These are phyloP conservation scores for Silene conica DNA, from an alignment of 148 eudicot genomes.

Conservation along the genomic window DNA sequence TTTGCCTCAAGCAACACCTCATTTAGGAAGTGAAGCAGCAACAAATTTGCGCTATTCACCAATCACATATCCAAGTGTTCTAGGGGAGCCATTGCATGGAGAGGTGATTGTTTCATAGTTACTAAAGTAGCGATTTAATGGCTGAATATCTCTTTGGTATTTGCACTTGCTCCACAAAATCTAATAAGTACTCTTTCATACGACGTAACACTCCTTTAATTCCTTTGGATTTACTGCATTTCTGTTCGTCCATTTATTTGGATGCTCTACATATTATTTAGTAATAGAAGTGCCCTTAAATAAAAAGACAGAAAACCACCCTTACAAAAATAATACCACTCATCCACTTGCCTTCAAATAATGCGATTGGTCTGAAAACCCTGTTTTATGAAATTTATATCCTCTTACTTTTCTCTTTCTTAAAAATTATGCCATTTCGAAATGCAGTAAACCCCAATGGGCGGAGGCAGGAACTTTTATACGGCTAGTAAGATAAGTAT, in stretches of 20 bases:
- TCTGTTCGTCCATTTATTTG: background rate
- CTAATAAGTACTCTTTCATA: background rate
- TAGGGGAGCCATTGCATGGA: conserved; percentile 97
- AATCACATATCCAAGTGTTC: conserved; percentile 96
- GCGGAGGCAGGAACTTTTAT: too few species aligned
- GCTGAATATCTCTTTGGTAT: background rate
- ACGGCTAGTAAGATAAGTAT: too few species aligned
- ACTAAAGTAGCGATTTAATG: background rate
- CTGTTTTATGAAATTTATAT: background rate
- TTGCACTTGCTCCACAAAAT: background rate
- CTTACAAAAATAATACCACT: background rate
- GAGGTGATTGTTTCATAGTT: conserved; percentile 53
- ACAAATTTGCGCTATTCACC: conserved; percentile 80
- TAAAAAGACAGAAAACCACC: background rate
- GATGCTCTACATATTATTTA: background rate
- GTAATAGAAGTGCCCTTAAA: background rate
- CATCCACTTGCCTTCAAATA: too few species aligned
- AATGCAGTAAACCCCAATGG: too few species aligned
- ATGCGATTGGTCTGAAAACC: background rate
- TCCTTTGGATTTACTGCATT: background rate
- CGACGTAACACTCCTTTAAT: background rate
- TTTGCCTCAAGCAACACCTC: conserved; percentile 63
- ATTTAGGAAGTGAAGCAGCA: conserved; percentile 57
- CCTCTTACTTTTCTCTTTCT: too few species aligned
- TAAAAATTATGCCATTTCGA: too few species aligned